These are phyloP conservation scores for Cryptosporidium bovis DNA, from an alignment of 169 alveolate species.

Conservation along the genomic window DNA sequence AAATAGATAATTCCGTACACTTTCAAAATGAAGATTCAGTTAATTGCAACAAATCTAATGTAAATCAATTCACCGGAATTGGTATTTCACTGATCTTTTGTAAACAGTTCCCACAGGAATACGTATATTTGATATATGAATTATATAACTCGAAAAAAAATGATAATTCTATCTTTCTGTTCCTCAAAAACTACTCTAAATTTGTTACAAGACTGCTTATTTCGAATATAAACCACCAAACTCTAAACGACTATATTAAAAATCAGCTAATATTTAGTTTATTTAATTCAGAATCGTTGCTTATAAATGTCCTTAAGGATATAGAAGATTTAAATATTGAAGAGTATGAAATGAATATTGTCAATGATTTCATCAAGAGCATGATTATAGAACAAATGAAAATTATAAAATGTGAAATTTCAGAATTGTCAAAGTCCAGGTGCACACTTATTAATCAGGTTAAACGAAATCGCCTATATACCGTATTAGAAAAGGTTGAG, in stretches of 20 bases:
- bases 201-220: conserved; percentile 9
- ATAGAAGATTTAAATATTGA: conserved; percentile 21
- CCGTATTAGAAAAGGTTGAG: conserved; percentile 30
- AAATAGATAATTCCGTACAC: not conserved
- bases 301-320: conserved; percentile 13
- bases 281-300: conserved; percentile 16
- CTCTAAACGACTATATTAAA: conserved; percentile 19
- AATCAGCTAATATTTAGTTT: conserved; percentile 34
- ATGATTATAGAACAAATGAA: conserved; percentile 15
- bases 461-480: conserved; percentile 34
- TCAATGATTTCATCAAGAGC: not conserved
- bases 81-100: conserved; percentile 61
- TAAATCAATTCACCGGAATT: conserved; percentile 28
- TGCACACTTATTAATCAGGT: not conserved
- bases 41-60: not conserved
- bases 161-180: not conserved
- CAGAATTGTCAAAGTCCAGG: conserved; percentile 3
- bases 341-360: conserved; percentile 8
- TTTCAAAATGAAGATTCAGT: not conserved
- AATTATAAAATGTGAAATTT: not conserved
- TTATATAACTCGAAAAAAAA: not conserved
- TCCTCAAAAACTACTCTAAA: conserved; percentile 18
- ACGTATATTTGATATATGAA: conserved; percentile 34
- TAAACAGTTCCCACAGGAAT: conserved; percentile 68
- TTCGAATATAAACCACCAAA: conserved; percentile 4